A percentile compares a stretch with the other conserved stretches of the same genome.
These are phyloP conservation scores for Pichia paraexigua DNA, from an alignment of 805 yeast genomes.

Conservation along the genomic window DNA sequence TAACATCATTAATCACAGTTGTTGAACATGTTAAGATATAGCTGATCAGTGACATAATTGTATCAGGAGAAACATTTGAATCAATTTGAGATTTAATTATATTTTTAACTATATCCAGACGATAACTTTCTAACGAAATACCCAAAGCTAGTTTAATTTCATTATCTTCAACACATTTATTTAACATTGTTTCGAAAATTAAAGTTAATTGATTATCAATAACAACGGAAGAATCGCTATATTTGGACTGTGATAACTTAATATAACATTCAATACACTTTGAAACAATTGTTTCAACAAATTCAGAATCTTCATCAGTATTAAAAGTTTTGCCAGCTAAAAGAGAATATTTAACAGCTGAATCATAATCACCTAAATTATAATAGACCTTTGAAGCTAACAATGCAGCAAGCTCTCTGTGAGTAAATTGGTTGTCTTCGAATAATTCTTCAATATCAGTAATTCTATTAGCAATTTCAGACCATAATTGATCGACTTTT, in stretches of 20 bases:
- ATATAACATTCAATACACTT: slow-evolving; percentile 85
- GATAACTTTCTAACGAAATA: slow-evolving; percentile 78
- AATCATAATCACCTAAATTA: slow-evolving; percentile 87
- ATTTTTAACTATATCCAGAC: slow-evolving; percentile 69
- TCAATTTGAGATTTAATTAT: slow-evolving; percentile 36
- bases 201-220: slow-evolving; percentile 56
- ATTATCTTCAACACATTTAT: slow-evolving; percentile 62
- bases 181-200: slow-evolving; percentile 81
- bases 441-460: slow-evolving; percentile 84
- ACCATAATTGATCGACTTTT: slow-evolving; percentile 90
- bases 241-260: slow-evolving; percentile 46
- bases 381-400: slow-evolving; percentile 85
- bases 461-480: slow-evolving; percentile 89
- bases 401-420: slow-evolving; percentile 79
- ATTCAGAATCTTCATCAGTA: slow-evolving; percentile 70
- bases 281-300: slow-evolving; percentile 86
- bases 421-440: slow-evolving; percentile 68
- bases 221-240: slow-evolving; percentile 23
- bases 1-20: slow-evolving; percentile 48
- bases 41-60: slow-evolving; percentile 47
- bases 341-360: slow-evolving; percentile 82
- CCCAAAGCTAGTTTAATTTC: slow-evolving; percentile 83
- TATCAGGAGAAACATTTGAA: slow-evolving; percentile 39
- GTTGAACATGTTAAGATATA: slow-evolving; percentile 72
- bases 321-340: slow-evolving; percentile 77